Evolutionary conservation across 805 yeast species (phyloP), one percentile per base, ranked within the genome.

Genomic region (baker's yeast (Saccharomyces cerevisiae)): DNA sequence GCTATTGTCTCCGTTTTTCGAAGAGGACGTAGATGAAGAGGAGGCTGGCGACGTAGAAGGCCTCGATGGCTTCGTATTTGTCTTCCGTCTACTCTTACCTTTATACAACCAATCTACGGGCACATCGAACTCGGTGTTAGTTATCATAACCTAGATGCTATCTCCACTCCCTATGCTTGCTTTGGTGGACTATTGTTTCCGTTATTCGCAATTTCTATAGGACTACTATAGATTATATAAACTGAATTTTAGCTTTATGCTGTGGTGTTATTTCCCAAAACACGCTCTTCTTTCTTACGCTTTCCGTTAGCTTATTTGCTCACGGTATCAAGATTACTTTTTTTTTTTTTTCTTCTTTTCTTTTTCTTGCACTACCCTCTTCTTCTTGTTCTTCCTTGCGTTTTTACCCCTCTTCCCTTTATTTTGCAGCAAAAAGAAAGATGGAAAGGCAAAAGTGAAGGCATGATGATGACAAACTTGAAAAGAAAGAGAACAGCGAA

Each of bases 91-190:
- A 41, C 83, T 82, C 64, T 83, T 83, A 14, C 89, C 90, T 60
- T 89, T 74, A 65, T 87, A 86, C 22, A 87, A 73, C 95, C 95
- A 87, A 63, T 86, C 94, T 9, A 85, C 91, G 60, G 87, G 91
- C 49, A 87, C 84, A 61, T 84, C 70, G n/a, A 66, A 36, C 43
- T 36, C 43, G 43, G 43, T 36, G 43, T 36, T 36, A 17, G 43
- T 36, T 36, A 36, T 36, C 43, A 36, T 36, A 8, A 17, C 22
- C 43, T 36, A 10, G 43, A 6, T 36, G 17, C 24, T 61, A 46
- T 61, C 68, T 2, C 41, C 53, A 4, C 30, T 31, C 26, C 41
- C 17, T 29, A 26, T 26, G 9, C 47, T 27, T 46, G 22, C 21
- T 46, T 46, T 46, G 21, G 6, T 9, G 3, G 14, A 26, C 29